Evolutionary conservation across 805 yeast genomes (phyloP), one percentile per base, ranked within the genome.

Genomic region (Wickerhamiella azymoides): DNA sequence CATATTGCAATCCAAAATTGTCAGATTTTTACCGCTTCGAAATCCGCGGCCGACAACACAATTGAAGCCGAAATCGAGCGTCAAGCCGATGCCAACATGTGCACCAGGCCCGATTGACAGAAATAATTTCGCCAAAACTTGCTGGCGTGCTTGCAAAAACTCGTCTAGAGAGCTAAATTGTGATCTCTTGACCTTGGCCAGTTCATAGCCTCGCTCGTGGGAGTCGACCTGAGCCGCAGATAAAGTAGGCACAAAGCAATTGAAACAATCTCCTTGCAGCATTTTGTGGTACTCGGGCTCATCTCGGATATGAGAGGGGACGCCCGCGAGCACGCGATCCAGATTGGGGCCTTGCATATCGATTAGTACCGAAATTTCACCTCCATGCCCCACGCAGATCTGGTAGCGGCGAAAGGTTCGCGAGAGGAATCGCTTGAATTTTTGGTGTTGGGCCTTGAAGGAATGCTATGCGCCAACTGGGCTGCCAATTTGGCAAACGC

Each of bases 401-500:
- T 73, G 58, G 57, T 85, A 4, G 68, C 71, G 10, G 7, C 26
- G 6, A 6, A 16, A 3, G 16, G 36, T 11, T 25, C 21, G 14
- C 39, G 45, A 2, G 8, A 60, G 24, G 89, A 82, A 43, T 67
- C 75, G 5, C 69, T 86, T 17, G 74, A 77, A 47, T 67, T 66
- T 48, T 63, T 84, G 4, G 43, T 82, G 1, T 71, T 67, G 40
- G 74, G 85, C 1, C 83, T 83, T 53, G 67, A 68, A 39, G 86
- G 89, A 0, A 66, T 89, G 13, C 63, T 78, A 1, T 66, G 58
- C 0, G 84, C 69, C 8, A 83, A 84, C 63, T 88, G 96, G 96
- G 88, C 89, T 2, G 77, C 93, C 51, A 89, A 92, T 57, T 64
- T 86, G 28, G 75, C 96, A 24, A 89, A 89, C 57, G 80, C 89